Percentiles rank a stretch among this genome's conserved stretches.
Evolutionary conservation across 2,329 filamentous ascomycete species (phyloP).

Genomic region (Colletotrichum limetticola): DNA sequence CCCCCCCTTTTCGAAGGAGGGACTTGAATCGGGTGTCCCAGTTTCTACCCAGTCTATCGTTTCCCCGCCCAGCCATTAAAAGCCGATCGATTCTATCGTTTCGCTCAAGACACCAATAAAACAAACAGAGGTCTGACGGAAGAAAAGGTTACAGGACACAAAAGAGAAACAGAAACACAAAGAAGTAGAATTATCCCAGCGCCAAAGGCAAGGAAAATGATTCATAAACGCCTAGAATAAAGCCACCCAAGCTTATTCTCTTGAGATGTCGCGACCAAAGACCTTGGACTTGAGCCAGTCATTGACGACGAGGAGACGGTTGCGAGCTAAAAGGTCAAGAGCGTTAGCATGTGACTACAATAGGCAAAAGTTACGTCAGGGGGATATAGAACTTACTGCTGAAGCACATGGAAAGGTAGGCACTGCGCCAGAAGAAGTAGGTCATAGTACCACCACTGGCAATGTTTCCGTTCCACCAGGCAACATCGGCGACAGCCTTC

Average conservation of each 20-base stretch:
- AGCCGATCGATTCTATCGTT: constrained; percentile 35
- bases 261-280: constrained; percentile 94
- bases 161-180: constrained; percentile 3
- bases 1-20: constrained; percentile 1
- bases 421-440: constrained; percentile 98
- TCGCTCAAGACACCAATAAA: constrained; percentile 31
- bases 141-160: constrained; percentile 11
- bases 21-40: constrained; percentile 21
- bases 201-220: constrained; percentile 11
- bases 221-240: constrained; percentile 25
- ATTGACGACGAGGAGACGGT: constrained; percentile 89
- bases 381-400: constrained; percentile 80
- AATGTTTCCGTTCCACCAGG: constrained; percentile 97
- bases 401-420: constrained; percentile 99
- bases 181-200: constrained; percentile 16
- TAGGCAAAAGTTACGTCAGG: neutral
- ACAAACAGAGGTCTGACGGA: constrained; percentile 9
- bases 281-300: constrained; percentile 98
- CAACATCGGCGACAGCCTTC: constrained; percentile 96
- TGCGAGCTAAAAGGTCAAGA: constrained; percentile 72
- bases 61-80: constrained; percentile 29
- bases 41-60: constrained; percentile 32
- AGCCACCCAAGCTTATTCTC: constrained; percentile 66
- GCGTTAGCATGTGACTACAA: constrained; percentile 26
- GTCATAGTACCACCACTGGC: constrained; percentile 93